Evolutionary conservation across 2,329 filamentous ascomycete genomes (phyloP).

Genomic region (Scopulariopsis brevicaulis): DNA sequence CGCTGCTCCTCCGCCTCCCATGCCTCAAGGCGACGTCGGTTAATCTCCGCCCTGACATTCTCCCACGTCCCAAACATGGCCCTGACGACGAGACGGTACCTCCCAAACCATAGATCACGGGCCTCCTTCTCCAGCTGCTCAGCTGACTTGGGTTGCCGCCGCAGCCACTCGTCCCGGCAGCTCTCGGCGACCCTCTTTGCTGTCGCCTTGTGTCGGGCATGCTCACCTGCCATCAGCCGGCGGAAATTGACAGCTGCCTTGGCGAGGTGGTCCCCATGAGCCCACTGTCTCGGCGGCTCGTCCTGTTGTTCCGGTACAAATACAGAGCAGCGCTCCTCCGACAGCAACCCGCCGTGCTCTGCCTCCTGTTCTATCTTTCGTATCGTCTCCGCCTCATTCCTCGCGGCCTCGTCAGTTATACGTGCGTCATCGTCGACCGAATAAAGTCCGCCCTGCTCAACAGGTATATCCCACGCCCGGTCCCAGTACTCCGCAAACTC

Average conservation of each 20-base stretch:
- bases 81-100: conserved; percentile 62
- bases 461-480: conserved; percentile 35
- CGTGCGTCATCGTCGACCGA: conserved; percentile 41
- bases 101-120: conserved; percentile 49
- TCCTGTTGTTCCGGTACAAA: conserved; percentile 63
- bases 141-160: conserved; percentile 60
- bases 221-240: conserved; percentile 68
- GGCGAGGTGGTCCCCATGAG: conserved; percentile 76
- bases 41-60: conserved; percentile 50
- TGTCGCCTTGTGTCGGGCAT: conserved; percentile 60
- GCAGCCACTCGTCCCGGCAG: conserved; percentile 64
- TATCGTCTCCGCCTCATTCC: conserved; percentile 59
- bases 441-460: conserved; percentile 47
- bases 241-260: conserved; percentile 73
- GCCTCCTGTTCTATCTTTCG: conserved; percentile 61
- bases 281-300: conserved; percentile 69
- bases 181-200: conserved; percentile 74
- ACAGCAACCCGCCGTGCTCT: conserved; percentile 65
- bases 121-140: conserved; percentile 79
- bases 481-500: conserved; percentile 48
- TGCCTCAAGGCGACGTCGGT: conserved; percentile 44
- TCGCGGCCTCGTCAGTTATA: conserved; percentile 50
- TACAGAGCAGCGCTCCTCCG: conserved; percentile 55
- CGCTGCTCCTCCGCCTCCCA: conserved; percentile 56
- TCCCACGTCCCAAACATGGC: conserved; percentile 49